These are phyloP conservation scores for Abortiporus biennis DNA, from an alignment of 1,284 basidiomycete species.

Conservation along the genomic window DNA sequence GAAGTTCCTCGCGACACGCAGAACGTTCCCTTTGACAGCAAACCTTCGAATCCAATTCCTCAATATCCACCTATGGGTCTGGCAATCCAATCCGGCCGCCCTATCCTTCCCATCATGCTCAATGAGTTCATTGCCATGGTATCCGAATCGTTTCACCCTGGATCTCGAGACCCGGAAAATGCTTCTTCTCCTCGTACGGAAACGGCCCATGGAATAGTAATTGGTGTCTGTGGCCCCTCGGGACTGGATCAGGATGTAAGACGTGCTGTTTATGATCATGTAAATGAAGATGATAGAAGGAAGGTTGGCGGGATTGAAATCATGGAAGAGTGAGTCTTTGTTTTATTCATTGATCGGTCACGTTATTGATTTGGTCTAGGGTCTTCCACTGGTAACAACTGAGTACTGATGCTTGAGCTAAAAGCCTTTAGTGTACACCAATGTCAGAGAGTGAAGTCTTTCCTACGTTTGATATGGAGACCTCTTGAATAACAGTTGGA, in stretches of 20 bases:
- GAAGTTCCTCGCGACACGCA: conserved; percentile 36
- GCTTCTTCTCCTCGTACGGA: conserved; percentile 22
- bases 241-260: neutral
- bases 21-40: conserved; percentile 18
- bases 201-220: conserved; percentile 47
- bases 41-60: conserved; percentile 46
- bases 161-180: conserved; percentile 7
- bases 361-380: neutral
- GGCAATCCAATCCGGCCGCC: conserved; percentile 43
- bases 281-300: neutral
- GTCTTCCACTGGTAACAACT: conserved; percentile 4
- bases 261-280: neutral
- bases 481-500: no score
- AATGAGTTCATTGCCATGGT: conserved; percentile 43
- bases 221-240: conserved; percentile 62
- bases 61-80: conserved; percentile 51
- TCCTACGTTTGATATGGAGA: no score
- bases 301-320: conserved; percentile 3
- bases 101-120: conserved; percentile 37
- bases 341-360: neutral
- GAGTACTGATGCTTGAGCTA: no score
- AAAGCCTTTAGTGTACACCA: no score
- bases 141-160: conserved; percentile 6
- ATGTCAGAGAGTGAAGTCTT: no score
- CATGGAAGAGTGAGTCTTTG: conserved; percentile 4